phyloP scores from a whole-genome alignment of 352 stramenopile genomes.

The Blastocystis sp. region DNA sequence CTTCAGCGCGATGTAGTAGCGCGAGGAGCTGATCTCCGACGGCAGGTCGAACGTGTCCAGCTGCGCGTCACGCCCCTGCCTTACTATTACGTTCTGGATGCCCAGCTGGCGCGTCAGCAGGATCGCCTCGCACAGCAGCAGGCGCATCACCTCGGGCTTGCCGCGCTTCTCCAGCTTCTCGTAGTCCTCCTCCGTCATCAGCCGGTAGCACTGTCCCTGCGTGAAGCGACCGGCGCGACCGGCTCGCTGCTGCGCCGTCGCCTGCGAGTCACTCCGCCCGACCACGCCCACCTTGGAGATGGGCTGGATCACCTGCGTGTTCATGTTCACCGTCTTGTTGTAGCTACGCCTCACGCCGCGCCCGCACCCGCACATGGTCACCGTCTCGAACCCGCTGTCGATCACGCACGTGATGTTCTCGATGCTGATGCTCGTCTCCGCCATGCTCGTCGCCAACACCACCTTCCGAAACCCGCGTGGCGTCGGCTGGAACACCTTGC shows the following conservation, averaged over 20 bases:
- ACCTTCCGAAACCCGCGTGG: constrained; percentile 91
- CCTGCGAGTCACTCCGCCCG: constrained; percentile 72
- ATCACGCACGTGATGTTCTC: constrained; percentile 98
- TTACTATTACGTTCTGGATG: constrained; percentile 81
- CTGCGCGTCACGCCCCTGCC: constrained; percentile 84
- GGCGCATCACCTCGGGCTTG: constrained; percentile 87
- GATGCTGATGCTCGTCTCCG: constrained; percentile 96
- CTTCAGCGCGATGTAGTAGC: constrained; percentile 21
- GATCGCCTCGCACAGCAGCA: constrained; percentile 80
- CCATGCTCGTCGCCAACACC: constrained; percentile 97
- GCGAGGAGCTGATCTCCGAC: constrained; percentile 69
- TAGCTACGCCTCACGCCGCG: constrained; percentile 78
- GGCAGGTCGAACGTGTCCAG: constrained; percentile 82
- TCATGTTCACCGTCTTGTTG: constrained; percentile 94
- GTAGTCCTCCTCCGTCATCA: constrained; percentile 97
- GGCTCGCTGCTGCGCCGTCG: constrained; percentile 90
- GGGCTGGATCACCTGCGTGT: constrained; percentile 92
- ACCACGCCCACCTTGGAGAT: constrained; percentile 81
- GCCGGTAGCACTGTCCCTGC: constrained; percentile 94
- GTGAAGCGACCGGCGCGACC: constrained; percentile 88
- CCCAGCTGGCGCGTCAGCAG: constrained; percentile 87
- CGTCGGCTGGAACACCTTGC: constrained; percentile 96
- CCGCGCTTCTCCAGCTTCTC: constrained; percentile 88
- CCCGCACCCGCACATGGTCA: constrained; percentile 72
- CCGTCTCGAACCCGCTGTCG: constrained; percentile 98